phyloP scores from a whole-genome alignment of 495 filamentous ascomycete genomes.

The Lepidopterella palustris region DNA sequence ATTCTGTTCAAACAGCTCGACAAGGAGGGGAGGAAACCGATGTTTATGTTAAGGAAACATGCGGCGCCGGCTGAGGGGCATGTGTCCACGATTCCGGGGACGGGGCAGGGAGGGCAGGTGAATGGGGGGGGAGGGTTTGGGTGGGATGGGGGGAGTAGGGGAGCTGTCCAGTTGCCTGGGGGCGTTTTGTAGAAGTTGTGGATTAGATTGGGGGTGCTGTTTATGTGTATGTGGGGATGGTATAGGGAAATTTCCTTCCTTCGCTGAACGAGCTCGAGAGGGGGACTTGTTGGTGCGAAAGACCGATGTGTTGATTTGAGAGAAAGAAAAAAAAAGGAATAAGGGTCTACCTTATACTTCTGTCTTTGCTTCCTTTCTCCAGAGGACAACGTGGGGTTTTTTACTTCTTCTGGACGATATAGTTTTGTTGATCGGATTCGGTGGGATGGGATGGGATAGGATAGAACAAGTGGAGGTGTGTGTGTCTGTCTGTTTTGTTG shows the following conservation, averaged over 20 bases:
- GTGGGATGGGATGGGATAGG: not conserved
- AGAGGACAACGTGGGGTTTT: too few relatives aligned
- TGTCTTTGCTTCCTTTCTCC: too few relatives aligned
- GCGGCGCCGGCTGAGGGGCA: slow-evolving; percentile 39
- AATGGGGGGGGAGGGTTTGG: slow-evolving; percentile 11
- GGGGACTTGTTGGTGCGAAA: too few relatives aligned
- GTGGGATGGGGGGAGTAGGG: slow-evolving; percentile 19
- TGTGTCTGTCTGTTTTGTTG: not conserved
- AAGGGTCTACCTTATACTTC: too few relatives aligned
- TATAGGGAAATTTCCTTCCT: too few relatives aligned
- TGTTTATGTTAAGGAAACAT: slow-evolving; percentile 92
- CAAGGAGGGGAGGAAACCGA: slow-evolving; percentile 92
- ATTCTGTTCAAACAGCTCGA: slow-evolving; percentile 96
- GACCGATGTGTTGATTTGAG: too few relatives aligned
- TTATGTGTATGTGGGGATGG: too few relatives aligned
- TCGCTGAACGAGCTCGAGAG: too few relatives aligned
- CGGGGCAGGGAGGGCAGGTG: slow-evolving; percentile 1
- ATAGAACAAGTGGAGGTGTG: not conserved
- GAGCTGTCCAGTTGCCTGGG: slow-evolving; percentile 24
- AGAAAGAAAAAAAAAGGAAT: too few relatives aligned
- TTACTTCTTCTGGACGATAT: too few relatives aligned
- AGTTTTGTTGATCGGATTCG: too few relatives aligned
- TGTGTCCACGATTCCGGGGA: slow-evolving; percentile 23
- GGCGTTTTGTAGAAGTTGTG: slow-evolving; percentile 29
- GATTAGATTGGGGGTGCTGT: too few relatives aligned